Evolutionary conservation across 2,329 filamentous ascomycete species (phyloP), one percentile per base, ranked within the genome.

Genomic region (Fusarium tuaranense): DNA sequence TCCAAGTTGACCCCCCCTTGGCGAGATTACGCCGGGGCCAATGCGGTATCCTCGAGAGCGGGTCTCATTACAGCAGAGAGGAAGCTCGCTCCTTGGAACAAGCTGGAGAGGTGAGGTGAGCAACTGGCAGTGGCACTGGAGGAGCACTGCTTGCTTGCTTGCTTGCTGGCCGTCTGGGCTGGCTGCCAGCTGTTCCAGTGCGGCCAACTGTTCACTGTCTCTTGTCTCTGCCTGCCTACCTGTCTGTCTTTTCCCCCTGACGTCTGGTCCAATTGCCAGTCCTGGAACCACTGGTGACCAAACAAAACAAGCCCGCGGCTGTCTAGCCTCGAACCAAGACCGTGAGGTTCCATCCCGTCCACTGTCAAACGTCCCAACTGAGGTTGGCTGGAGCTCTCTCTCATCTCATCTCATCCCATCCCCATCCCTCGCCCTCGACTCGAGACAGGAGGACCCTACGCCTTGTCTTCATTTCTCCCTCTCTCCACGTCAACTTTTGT

Each of bases 1-100:
- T 68, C 53, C 44, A 71, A 53, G 68, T 57, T 51, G 63, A 65
- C 65, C 68, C 30, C 30, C 30, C 71, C 72, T 71, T 78, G 75
- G 64, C 72, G 77, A 78, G 71, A 78, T 78, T 78, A 78, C 76
- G 70, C 76, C 72, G 76, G 74, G 71, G 67, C 66, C 76, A 76
- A 74, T 78, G 75, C 75, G 72, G 70, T 76, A 70, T 59, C 60
- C 63, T 75, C 44, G 55, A 70, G 71, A 71, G 75, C 77, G 77
- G 77, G 77, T 77, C 77, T 78, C 70, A 78, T 76, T 74, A 76
- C 74, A 78, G 65, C 61, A 71, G 63, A 38, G 25, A 22, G 22
- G 22, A n/a, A 32, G 34, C 20, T 25, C 14, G 57, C 34, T 58
- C 53, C 57, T 59, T 36, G 36, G 57, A 59, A 38, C 32, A 38